Base-by-base conservation (phyloP, 805 yeast genomes). In the Clavispora vitiphila region DNA sequence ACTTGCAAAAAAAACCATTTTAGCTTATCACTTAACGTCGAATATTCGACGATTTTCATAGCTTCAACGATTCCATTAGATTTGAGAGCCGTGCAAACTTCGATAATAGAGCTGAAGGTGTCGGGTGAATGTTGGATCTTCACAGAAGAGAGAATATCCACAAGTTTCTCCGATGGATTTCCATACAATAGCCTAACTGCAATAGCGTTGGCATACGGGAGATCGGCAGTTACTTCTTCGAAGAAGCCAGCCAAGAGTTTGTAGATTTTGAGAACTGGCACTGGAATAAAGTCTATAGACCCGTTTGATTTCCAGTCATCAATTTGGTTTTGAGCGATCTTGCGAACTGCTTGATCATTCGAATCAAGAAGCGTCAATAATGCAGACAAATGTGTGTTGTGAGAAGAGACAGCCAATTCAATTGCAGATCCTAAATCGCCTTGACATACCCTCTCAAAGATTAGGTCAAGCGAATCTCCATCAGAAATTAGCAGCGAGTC, bases 301-400 rank as follows among this genome's bases (percentile, higher is more conserved):
- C 69, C 67, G 5, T 64, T 62, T 3, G 68, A 65, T 23, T 59
- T 58, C 97, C 97, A 90, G 29, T 74, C 77, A 2, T 66, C 62
- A 19, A 91, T 60, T 61, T 89, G 96, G 25, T 60, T 59, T 6
- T 56, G 48, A 0, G 96, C 90, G 39, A 78, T 67, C 0, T 53
- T 54, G 38, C 70, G 69, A 3, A 84, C 81, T 1, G 72, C 69
- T 1, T 71, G 71, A 49, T 82, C 85, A 50, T 83, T 82, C 0
- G 93, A 81, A 25, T 86, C 95, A 7, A 84, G 58, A 34, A 85
- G 64, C 0, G 96, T 74, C 10, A 91, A 60, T 21, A 87, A 54
- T 0, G 78, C 78, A 0, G 96, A 80, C 15, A 91, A 61, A 58
- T 90, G 96, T 5, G 75, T 62, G 53, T 86, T 85, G 8, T 73